Base-by-base conservation (phyloP, 768 basidiomycete genomes). In the Calvatia gigantea region DNA sequence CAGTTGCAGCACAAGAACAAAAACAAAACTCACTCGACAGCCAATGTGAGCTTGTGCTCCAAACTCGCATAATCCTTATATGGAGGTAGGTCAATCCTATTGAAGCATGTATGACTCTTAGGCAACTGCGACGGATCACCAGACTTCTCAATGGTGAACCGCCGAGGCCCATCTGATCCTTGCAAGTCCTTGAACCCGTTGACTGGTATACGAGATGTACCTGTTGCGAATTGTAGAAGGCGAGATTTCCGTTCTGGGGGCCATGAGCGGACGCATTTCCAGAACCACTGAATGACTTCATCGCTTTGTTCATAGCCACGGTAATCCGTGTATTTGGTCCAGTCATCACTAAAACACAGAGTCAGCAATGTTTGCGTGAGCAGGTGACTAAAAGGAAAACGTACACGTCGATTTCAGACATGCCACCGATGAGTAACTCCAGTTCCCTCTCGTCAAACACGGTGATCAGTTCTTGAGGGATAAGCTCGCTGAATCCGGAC, bases 231-330 rank as follows among this genome's bases (percentile, higher is more conserved):
- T 71, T 98, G 96, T 51, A 98, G 75, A 49, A 98, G 73, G 29
- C 96, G 91, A 12, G 92, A 94, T 76, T 99, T 99, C 72, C 95
- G 88, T 76, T 99, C 97, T 0, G 96, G 87, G 9, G 97, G 96
- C 97, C 97, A 99, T 63, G 88, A 85, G 62, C 92, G 89, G 42
- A 99, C 92, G 64, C 93, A 94, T 75, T 98, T 94, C 97, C 97
- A 99, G 87, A 99, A 99, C 97, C 97, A 99, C 67, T 98, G 94
- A 54, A 99, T 95, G 45, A 95, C 91, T 65, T 96, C 93, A 67
- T 96, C 94, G 64, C 88, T 90, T 73, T 92, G 85, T 73, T 94
- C 91, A 67, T 95, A 96, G 14, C 94, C 96, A 61, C 96, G 88
- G 73, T 98, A 98, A 69, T 98, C 97, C 33, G 97, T 99, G 73